These are phyloP conservation scores for Paracoccidioides lutzii DNA, from an alignment of 2,329 filamentous ascomycete species.

Conservation along the genomic window DNA sequence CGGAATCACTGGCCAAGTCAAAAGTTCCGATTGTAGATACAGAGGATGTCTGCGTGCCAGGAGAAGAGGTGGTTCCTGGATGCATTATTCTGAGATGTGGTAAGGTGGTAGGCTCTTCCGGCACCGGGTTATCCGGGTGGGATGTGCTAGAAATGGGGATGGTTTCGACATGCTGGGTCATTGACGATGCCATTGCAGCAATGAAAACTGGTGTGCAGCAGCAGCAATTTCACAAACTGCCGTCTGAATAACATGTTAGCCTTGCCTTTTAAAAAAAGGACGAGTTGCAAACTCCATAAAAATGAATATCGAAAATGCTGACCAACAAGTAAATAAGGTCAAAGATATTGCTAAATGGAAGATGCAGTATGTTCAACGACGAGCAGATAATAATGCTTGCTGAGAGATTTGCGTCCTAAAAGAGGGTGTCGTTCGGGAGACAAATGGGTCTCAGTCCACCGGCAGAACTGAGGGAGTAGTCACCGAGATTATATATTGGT, in stretches of 20 bases:
- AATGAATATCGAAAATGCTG: background rate
- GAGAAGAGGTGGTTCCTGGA: constrained; percentile 19
- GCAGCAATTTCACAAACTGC: background rate
- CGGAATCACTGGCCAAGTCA: constrained; percentile 21
- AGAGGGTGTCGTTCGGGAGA: background rate
- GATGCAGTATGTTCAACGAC: background rate
- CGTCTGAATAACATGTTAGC: background rate
- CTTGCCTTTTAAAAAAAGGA: background rate
- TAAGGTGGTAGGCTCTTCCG: constrained; percentile 32
- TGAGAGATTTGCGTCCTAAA: background rate
- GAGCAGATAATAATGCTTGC: background rate
- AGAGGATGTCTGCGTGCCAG: constrained; percentile 19
- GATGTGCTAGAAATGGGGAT: constrained; percentile 30
- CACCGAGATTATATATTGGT: too few species aligned
- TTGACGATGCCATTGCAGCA: constrained; percentile 15
- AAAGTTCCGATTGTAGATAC: constrained; percentile 19
- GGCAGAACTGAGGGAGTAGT: too few species aligned
- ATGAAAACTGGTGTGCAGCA: background rate
- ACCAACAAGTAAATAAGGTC: background rate
- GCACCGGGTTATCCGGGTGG: constrained; percentile 36
- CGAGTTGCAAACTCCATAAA: background rate
- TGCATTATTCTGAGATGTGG: constrained; percentile 26
- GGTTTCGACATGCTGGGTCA: constrained; percentile 13
- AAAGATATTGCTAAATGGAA: background rate
- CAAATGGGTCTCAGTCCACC: too few species aligned